These are phyloP conservation scores for Trichoderma sp. DNA, from an alignment of 2,329 filamentous ascomycete genomes.

Conservation along the genomic window DNA sequence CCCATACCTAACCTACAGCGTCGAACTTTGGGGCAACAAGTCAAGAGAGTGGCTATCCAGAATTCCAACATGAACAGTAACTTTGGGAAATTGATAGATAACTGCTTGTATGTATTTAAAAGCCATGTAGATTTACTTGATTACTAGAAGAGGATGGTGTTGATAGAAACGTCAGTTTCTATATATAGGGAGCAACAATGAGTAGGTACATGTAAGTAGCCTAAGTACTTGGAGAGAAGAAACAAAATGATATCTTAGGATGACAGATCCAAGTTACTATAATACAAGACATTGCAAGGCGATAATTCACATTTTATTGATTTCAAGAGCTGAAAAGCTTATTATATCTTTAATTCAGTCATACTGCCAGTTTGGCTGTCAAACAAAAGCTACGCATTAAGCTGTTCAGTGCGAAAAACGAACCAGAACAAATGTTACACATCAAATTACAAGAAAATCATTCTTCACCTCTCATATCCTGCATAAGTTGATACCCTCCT, in stretches of 20 bases:
- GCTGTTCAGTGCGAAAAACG: neutral
- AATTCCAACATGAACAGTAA: neutral
- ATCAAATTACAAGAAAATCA: neutral
- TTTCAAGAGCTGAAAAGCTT: neutral
- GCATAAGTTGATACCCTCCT: neutral
- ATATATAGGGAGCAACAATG: neutral
- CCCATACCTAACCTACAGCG: neutral
- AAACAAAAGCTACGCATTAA: neutral
- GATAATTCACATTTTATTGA: neutral
- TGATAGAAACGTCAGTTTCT: neutral
- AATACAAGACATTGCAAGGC: neutral
- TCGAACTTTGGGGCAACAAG: neutral
- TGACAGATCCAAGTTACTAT: neutral
- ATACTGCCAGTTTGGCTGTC: neutral
- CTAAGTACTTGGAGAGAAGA: neutral
- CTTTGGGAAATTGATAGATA: neutral
- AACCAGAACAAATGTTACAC: neutral
- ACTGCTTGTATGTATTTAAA: neutral
- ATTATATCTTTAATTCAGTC: neutral
- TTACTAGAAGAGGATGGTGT: neutral
- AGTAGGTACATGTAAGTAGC: too few relatives aligned
- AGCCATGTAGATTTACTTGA: neutral
- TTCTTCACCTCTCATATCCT: neutral
- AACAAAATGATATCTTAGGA: rapidly evolving
- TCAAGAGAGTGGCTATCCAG: neutral